Evolutionary conservation across 192 early-diverging fungal genomes (phyloP), one percentile per base, ranked within the genome.

Genomic region (Oehlia diaphana): DNA sequence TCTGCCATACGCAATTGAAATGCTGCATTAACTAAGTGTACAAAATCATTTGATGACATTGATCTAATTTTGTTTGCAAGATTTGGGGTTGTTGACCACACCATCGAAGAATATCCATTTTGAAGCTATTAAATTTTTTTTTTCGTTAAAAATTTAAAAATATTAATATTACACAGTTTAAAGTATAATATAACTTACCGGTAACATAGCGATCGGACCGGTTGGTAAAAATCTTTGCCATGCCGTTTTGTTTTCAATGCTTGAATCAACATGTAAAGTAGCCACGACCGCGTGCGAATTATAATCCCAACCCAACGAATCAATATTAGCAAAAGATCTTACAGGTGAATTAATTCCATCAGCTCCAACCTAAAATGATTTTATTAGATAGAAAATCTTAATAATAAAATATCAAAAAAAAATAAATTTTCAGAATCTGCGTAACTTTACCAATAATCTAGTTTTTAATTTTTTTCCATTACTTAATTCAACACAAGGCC

Each of bases 221-320:
- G 93, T 92, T 6, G 97, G 97, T 49, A 99, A 87, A 81, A 98
- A 99, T 70, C 97, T 87, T 87, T 99, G 96, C 91, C 93, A 99
- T 6, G 96, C 96, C 0, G 95, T 93, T 31, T 89, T 83, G 80
- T 94, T 90, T 49, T 81, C 78, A 37, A 71, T 63, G 21, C 14
- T 9, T 2, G 66, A 74, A 71, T 92, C 88, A 19, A 96, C 58
- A 63, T 93, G 81, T 33, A 99, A 79, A 14, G 95, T 97, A 9
- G 94, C 96, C 0, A 98, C 97, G 23, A 99, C 81, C 37, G 95
- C 97, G 64, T 92, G 90, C 49, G 95, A 91, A 47, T 85, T 82
- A 79, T 99, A 99, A 79, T 96, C 93, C 90, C 92, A 96, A 61
- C 96, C 96, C 44, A 93, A 83, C 0, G 92, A 91, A 23, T 93